A percentile compares a stretch with the other conserved stretches of the same genome.
Evolutionary conservation across 1,284 basidiomycete genomes (phyloP).

Genomic region (Trichosporon sp.): DNA sequence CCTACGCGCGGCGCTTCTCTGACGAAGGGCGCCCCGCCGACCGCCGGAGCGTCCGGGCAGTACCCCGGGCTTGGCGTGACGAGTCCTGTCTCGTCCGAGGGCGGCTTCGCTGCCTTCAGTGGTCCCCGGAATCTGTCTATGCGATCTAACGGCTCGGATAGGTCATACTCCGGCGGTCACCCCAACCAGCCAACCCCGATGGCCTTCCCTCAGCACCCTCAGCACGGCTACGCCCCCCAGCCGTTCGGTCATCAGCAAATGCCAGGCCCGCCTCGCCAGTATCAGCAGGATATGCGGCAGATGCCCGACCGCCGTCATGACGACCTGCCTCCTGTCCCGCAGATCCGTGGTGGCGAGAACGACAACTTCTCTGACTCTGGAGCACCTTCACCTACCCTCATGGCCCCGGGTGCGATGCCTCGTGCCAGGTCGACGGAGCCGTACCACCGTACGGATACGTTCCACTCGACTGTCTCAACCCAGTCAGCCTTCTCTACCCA

Average conservation of each 20-base stretch:
- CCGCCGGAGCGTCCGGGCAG: background rate
- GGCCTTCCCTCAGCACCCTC: background rate
- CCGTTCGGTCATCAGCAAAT: background rate
- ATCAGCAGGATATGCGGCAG: background rate
- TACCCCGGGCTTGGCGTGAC: background rate
- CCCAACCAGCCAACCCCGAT: background rate
- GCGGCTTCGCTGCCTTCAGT: background rate
- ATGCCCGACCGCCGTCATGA: background rate
- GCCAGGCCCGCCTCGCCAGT: background rate
- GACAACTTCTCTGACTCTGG: conserved; percentile 25
- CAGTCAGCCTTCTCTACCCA: background rate
- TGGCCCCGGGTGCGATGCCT: conserved; percentile 20
- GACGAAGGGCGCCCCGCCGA: background rate
- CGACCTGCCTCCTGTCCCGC: conserved; percentile 26
- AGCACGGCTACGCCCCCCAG: background rate
- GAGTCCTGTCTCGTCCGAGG: background rate
- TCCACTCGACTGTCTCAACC: background rate
- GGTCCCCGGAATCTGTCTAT: background rate
- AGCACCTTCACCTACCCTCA: conserved; percentile 19
- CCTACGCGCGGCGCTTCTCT: background rate
- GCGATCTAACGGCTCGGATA: conserved; percentile 3
- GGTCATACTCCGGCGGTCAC: background rate
- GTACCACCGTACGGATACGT: background rate
- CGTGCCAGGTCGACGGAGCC: background rate
- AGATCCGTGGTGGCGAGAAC: conserved; percentile 18